A percentile compares a stretch with the other conserved stretches of the same genome.
phyloP scores from a whole-genome alignment of 345 rosid genomes.

The Excoecaria cochinchinensis region DNA sequence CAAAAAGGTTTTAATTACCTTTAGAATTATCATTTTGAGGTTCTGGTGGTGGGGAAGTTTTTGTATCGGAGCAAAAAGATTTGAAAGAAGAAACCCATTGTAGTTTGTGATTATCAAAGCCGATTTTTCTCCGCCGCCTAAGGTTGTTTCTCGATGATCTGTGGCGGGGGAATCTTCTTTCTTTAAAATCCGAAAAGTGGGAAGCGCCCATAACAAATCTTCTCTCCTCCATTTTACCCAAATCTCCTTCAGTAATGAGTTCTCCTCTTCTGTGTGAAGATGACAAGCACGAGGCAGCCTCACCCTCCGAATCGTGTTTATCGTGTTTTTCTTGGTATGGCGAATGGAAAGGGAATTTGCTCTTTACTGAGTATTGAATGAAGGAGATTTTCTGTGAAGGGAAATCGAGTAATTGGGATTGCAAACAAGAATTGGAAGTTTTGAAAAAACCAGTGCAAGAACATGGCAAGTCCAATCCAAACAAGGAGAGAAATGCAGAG shows the following conservation, averaged over 20 bases:
- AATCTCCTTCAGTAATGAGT: background rate
- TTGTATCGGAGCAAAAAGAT: conserved; percentile 23
- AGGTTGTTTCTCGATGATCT: conserved; percentile 41
- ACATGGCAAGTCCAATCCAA: conserved; percentile 57
- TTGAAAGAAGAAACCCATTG: conserved; percentile 37
- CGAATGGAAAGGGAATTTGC: conserved; percentile 40
- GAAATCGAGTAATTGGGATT: conserved; percentile 46
- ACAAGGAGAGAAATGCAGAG: conserved; percentile 47
- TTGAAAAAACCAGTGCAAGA: conserved; percentile 55
- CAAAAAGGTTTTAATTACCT: conserved; percentile 16
- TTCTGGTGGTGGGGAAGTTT: background rate
- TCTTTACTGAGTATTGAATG: conserved; percentile 45
- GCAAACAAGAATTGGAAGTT: conserved; percentile 39
- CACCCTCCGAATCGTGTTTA: conserved; percentile 27
- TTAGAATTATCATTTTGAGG: background rate
- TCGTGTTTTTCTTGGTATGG: conserved; percentile 13
- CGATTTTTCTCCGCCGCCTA: conserved; percentile 39
- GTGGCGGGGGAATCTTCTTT: conserved; percentile 29
- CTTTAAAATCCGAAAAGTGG: conserved; percentile 23
- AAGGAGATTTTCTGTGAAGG: conserved; percentile 45
- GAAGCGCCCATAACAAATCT: conserved; percentile 20
- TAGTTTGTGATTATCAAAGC: conserved; percentile 24
- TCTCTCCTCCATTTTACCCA: conserved; percentile 6
- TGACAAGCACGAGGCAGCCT: conserved; percentile 27
- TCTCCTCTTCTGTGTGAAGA: conserved; percentile 4